Evolutionary conservation across 108 stramenopile species (phyloP).

Genomic region (Nannochloropsis salina): DNA sequence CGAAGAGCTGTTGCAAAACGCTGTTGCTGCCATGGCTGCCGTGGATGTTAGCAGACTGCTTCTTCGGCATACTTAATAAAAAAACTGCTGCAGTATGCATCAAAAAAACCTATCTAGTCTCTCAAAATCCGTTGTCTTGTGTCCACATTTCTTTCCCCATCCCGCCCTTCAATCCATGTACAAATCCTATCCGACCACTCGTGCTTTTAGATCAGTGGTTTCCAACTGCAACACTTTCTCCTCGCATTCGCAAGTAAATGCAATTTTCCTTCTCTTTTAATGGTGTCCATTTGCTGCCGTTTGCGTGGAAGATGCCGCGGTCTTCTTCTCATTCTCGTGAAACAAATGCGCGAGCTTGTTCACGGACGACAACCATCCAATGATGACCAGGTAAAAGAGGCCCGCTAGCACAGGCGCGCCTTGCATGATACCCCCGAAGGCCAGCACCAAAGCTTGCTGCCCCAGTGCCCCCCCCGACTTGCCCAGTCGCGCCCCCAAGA

Average conservation of each 20-base stretch:
- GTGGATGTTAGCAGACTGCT: neutral
- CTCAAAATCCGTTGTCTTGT: neutral
- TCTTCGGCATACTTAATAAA: neutral
- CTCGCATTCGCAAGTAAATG: neutral
- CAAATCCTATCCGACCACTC: neutral
- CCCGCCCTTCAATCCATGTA: neutral
- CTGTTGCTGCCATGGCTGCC: neutral
- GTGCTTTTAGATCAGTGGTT: neutral
- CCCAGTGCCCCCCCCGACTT: conserved; percentile 89
- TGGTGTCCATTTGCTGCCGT: neutral
- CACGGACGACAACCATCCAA: neutral
- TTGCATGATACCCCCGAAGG: conserved; percentile 79
- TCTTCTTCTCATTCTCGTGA: neutral
- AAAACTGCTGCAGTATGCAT: neutral
- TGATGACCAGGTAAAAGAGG: conserved; percentile 32
- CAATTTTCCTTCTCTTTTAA: neutral
- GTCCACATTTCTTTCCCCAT: neutral
- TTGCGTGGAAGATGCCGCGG: neutral
- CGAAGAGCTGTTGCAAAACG: too few relatives aligned
- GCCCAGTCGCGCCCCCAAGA: conserved; percentile 82
- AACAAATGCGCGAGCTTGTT: neutral
- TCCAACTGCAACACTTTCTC: neutral
- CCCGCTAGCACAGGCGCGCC: conserved; percentile 66
- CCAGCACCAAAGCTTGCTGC: conserved; percentile 79
- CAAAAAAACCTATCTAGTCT: neutral